A percentile compares a stretch with the other conserved stretches of the same genome.
Conservation (phyloP, 768 basidiomycete genomes). For the Rhodocollybia butyracea region DNA sequence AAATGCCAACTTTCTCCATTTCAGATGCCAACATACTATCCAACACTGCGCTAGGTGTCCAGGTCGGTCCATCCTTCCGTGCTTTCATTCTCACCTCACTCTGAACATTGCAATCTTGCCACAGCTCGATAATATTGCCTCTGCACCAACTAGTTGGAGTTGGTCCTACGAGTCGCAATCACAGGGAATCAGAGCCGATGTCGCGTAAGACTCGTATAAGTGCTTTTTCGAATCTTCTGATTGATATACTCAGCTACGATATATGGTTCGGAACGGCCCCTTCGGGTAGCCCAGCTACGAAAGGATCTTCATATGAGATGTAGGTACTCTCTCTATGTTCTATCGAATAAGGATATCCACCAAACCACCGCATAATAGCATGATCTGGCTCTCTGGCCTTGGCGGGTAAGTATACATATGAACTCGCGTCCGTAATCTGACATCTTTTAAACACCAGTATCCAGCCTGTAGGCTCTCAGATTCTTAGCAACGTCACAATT, state of each 20-base stretch:
- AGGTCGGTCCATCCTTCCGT: constrained; percentile 25
- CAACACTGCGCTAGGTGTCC: constrained; percentile 44
- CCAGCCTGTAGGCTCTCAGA: constrained; percentile 53
- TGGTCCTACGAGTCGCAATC: constrained; percentile 47
- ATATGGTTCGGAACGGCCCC: constrained; percentile 48
- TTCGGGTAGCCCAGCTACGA: constrained; percentile 42
- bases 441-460: constrained; percentile 31
- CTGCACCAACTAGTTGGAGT: constrained; percentile 48
- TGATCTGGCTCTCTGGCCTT: constrained; percentile 59
- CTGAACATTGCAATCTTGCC: neutral
- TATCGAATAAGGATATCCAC: too few relatives aligned
- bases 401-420: constrained; percentile 38
- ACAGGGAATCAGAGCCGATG: constrained; percentile 48
- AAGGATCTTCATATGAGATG: constrained; percentile 52
- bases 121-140: constrained; percentile 37
- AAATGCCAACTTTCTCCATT: neutral
- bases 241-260: constrained; percentile 36
- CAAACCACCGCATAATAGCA: constrained; percentile 25
- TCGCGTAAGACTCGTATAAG: constrained; percentile 33
- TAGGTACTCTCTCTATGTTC: too few relatives aligned
- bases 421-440: neutral
- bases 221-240: neutral
- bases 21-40: constrained; percentile 50
- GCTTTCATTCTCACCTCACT: neutral
- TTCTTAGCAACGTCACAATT: constrained; percentile 33